These are phyloP conservation scores for Wickerhamiella vanderwaltii DNA, from an alignment of 805 yeast species.

Conservation along the genomic window DNA sequence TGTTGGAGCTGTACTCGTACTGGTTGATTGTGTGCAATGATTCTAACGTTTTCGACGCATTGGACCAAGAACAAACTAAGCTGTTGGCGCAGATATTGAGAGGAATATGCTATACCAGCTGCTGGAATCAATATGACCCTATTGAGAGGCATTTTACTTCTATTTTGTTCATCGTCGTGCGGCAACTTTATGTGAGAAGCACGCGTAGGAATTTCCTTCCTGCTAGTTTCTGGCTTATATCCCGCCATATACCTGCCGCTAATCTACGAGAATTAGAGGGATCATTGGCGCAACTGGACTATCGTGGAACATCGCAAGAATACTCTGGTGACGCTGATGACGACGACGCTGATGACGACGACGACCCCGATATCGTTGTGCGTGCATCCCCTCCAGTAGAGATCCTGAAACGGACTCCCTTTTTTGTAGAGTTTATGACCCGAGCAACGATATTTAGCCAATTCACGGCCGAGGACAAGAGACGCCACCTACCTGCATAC, in stretches of 20 bases:
- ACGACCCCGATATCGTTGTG: conserved; percentile 14
- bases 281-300: conserved; percentile 18
- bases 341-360: conserved; percentile 15
- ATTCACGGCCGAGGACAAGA: conserved; percentile 45
- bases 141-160: neutral
- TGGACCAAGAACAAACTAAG: conserved; percentile 31
- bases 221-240: conserved; percentile 43
- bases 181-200: conserved; percentile 55
- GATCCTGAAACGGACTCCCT: conserved; percentile 56
- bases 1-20: conserved; percentile 53
- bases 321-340: conserved; percentile 15
- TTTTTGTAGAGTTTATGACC: conserved; percentile 60
- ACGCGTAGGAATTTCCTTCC: conserved; percentile 45
- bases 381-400: conserved; percentile 28
- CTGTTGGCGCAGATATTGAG: conserved; percentile 33
- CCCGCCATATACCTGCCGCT: conserved; percentile 1
- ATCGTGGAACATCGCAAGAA: no score
- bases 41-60: conserved; percentile 39
- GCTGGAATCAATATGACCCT: neutral
- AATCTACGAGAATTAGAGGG: conserved; percentile 24
- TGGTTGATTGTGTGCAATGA: conserved; percentile 59
- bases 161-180: conserved; percentile 35
- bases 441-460: conserved; percentile 64
- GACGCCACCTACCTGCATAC: conserved; percentile 4
- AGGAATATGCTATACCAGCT: neutral